Evolutionary conservation across 495 filamentous ascomycete species (phyloP).

Genomic region (Penicillium maclennaniae): DNA sequence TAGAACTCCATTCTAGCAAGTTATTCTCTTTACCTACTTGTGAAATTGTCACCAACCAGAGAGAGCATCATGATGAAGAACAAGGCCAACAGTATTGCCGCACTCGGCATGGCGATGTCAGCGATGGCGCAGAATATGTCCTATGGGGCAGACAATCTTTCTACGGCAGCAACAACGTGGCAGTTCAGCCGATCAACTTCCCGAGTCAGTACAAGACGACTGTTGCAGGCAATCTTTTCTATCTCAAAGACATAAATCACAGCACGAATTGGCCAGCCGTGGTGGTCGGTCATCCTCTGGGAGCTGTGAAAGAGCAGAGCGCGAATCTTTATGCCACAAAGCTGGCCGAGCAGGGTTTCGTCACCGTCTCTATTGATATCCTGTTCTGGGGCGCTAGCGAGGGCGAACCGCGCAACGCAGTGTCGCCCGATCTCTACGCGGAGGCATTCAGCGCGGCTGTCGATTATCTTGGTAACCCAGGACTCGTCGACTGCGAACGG

Average conservation of each 20-base stretch:
- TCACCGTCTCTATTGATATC: constrained; percentile 32
- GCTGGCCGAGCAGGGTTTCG: constrained; percentile 37
- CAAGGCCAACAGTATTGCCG: neutral
- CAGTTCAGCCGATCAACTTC: constrained; percentile 18
- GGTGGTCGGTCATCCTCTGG: constrained; percentile 33
- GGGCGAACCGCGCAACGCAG: constrained; percentile 34
- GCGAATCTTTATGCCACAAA: constrained; percentile 32
- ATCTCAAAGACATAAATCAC: constrained; percentile 9
- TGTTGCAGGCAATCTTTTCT: constrained; percentile 24
- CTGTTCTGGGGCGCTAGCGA: constrained; percentile 34
- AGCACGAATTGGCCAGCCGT: constrained; percentile 12
- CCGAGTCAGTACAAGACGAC: constrained; percentile 18
- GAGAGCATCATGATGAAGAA: constrained; percentile 7
- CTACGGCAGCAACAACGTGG: constrained; percentile 25
- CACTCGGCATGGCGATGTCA: constrained; percentile 5
- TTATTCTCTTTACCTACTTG: too few relatives aligned
- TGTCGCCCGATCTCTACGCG: constrained; percentile 32
- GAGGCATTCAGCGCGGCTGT: constrained; percentile 39
- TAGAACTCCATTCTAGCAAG: too few relatives aligned
- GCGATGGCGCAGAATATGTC: constrained; percentile 28
- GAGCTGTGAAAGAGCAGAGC: constrained; percentile 39
- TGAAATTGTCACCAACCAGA: too few relatives aligned
- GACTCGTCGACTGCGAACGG: constrained; percentile 29
- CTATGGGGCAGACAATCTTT: constrained; percentile 28
- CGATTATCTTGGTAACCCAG: constrained; percentile 30